Conservation (phyloP, 768 basidiomycete genomes). For the Lactarius hengduanensis region DNA sequence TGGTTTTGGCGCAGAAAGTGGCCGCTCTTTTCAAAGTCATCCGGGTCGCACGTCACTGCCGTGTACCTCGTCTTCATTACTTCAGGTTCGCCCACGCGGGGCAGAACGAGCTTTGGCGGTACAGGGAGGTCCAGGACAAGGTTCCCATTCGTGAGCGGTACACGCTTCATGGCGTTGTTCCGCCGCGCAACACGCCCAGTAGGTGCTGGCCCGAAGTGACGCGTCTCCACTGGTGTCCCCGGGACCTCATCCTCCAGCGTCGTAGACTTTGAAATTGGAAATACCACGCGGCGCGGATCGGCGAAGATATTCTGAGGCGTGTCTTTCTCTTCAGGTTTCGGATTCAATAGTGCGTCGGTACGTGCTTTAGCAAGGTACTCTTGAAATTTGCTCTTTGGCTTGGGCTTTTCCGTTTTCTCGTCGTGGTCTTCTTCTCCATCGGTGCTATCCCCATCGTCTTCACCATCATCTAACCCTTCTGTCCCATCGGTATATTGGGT, state of each 20-base stretch:
- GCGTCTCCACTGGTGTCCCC: constrained; percentile 53
- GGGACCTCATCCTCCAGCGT: constrained; percentile 43
- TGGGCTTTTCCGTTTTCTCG: constrained; percentile 28
- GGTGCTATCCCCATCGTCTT: constrained; percentile 37
- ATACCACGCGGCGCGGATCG: constrained; percentile 21
- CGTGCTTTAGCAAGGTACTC: constrained; percentile 16
- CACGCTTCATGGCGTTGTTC: constrained; percentile 71
- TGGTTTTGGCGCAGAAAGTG: constrained; percentile 86
- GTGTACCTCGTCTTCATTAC: constrained; percentile 77
- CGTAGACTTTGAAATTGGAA: constrained; percentile 33
- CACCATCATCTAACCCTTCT: constrained; percentile 19
- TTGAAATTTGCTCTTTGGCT: constrained; percentile 20
- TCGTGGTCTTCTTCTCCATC: constrained; percentile 32
- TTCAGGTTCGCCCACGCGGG: constrained; percentile 67
- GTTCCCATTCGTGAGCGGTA: constrained; percentile 84
- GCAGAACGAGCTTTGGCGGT: constrained; percentile 79
- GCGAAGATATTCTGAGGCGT: constrained; percentile 28
- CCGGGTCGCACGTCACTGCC: constrained; percentile 91
- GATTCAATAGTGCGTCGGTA: constrained; percentile 32
- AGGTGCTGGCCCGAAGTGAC: constrained; percentile 88
- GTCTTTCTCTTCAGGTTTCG: constrained; percentile 35
- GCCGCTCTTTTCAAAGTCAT: constrained; percentile 81
- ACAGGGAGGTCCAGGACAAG: constrained; percentile 82
- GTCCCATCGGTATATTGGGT: constrained; percentile 13
- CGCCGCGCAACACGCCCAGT: constrained; percentile 73